A percentile compares a stretch with the other conserved stretches of the same genome.
These are phyloP conservation scores for Hygrophoropsis aurantiaca DNA, from an alignment of 768 basidiomycete genomes.

Conservation along the genomic window DNA sequence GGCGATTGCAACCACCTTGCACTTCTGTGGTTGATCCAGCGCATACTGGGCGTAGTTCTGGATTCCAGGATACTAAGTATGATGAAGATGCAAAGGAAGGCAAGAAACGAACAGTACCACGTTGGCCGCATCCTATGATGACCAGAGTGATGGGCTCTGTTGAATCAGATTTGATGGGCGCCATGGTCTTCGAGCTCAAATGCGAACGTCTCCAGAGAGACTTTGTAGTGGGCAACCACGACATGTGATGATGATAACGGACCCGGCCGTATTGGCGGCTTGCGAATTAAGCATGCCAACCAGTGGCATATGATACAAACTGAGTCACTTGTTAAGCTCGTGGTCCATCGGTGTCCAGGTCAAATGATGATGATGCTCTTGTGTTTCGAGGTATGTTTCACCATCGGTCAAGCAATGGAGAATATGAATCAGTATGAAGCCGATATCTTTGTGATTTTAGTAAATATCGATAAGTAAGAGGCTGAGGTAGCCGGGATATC, in stretches of 20 bases:
- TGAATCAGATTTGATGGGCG: slow-evolving; percentile 12
- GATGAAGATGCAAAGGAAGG: not conserved
- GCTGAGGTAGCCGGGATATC: too few species aligned
- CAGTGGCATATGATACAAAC: too few species aligned
- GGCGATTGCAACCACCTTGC: slow-evolving; percentile 82
- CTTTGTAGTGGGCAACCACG: slow-evolving; percentile 28
- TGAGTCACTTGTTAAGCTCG: too few species aligned
- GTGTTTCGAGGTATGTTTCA: too few species aligned
- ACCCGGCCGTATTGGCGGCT: not conserved
- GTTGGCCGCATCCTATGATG: slow-evolving; percentile 80
- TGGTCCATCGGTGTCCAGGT: too few species aligned
- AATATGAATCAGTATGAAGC: too few species aligned
- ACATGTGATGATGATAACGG: slow-evolving; percentile 18
- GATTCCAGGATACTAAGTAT: not conserved
- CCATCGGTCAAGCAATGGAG: too few species aligned
- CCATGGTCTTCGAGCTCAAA: slow-evolving; percentile 19
- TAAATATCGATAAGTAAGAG: too few species aligned
- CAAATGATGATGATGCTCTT: too few species aligned
- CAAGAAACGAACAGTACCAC: slow-evolving; percentile 60
- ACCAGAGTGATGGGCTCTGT: slow-evolving; percentile 62
- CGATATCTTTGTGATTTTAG: too few species aligned
- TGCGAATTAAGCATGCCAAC: not conserved
- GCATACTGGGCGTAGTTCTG: slow-evolving; percentile 70
- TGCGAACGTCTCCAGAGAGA: slow-evolving; percentile 34
- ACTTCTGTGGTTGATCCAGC: slow-evolving; percentile 53